Evolutionary conservation across 306 rosid species (phyloP).

Genomic region (Glycyrrhiza uralensis): DNA sequence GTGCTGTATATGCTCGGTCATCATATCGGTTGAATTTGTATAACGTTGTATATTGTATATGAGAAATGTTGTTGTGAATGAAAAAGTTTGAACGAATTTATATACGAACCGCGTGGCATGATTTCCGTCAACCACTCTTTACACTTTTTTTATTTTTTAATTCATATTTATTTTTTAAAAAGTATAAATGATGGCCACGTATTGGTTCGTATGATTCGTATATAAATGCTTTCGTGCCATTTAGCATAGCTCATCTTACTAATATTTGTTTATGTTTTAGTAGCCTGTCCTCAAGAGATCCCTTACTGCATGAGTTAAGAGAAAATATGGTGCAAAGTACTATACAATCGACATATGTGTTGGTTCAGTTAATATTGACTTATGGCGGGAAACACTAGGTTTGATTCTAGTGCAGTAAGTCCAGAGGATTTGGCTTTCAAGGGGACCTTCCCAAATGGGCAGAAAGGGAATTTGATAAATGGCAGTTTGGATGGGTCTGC

Average conservation of each 20-base stretch:
- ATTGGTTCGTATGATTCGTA: too few species aligned
- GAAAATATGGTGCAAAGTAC: slow-evolving; percentile 23
- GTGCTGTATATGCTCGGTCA: neutral
- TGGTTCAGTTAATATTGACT: slow-evolving; percentile 37
- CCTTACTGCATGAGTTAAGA: slow-evolving; percentile 13
- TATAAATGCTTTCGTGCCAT: too few species aligned
- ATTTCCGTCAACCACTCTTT: too few species aligned
- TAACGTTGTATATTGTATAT: neutral
- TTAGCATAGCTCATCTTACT: too few species aligned
- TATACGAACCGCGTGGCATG: too few species aligned
- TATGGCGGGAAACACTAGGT: slow-evolving; percentile 72
- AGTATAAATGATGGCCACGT: too few species aligned
- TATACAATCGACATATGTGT: slow-evolving; percentile 13
- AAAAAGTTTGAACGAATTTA: too few species aligned
- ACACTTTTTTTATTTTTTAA: too few species aligned
- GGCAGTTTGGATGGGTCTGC: slow-evolving; percentile 59
- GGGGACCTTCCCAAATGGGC: slow-evolving; percentile 51
- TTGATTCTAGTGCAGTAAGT: slow-evolving; percentile 53
- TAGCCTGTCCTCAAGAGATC: slow-evolving; percentile 23
- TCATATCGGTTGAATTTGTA: slow-evolving; percentile 15
- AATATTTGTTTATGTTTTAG: slow-evolving; percentile 38
- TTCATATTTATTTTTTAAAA: too few species aligned
- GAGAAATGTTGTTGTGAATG: too few species aligned
- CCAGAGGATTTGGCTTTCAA: slow-evolving; percentile 47
- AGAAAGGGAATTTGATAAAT: slow-evolving; percentile 43